Percentiles rank a stretch among this genome's conserved stretches.
phyloP scores from a whole-genome alignment of 2,329 filamentous ascomycete genomes.

The Penicillium concentricum region DNA sequence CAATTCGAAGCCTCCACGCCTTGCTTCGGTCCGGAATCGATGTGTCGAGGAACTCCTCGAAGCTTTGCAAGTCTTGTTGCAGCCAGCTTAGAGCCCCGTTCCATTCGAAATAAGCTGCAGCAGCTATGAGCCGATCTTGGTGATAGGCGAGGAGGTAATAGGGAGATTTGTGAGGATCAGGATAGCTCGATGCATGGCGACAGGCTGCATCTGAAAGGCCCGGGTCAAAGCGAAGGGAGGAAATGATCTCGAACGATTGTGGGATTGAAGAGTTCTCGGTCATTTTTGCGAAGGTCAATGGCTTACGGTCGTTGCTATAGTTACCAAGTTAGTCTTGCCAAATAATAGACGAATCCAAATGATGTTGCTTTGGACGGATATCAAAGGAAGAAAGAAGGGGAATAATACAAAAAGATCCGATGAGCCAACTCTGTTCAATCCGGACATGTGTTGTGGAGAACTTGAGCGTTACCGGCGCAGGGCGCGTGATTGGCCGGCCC shows the following conservation, averaged over 20 bases:
- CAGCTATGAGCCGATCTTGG: conserved; percentile 70
- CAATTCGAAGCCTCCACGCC: conserved; percentile 41
- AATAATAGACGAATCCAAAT: not conserved
- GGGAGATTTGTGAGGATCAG: conserved; percentile 51
- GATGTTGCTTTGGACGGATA: not conserved
- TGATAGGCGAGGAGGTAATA: conserved; percentile 81
- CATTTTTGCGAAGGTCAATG: conserved; percentile 12
- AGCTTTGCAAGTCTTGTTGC: conserved; percentile 29
- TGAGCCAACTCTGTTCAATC: conserved; percentile 5
- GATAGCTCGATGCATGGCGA: conserved; percentile 35
- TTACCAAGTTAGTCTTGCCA: conserved; percentile 8
- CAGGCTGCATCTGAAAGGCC: conserved; percentile 45
- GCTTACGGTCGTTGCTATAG: conserved; percentile 23
- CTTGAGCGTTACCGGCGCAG: conserved; percentile 13
- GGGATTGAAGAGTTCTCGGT: conserved; percentile 5
- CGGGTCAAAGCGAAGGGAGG: conserved; percentile 70
- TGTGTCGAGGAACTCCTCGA: conserved; percentile 29
- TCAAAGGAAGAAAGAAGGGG: conserved; percentile 17
- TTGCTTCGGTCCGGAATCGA: conserved; percentile 34
- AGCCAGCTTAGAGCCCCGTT: conserved; percentile 31
- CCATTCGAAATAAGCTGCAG: conserved; percentile 53
- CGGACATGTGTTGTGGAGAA: conserved; percentile 22
- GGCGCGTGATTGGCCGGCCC: conserved; percentile 33
- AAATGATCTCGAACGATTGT: conserved; percentile 61
- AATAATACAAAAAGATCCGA: conserved; percentile 13